Evolutionary conservation across 164 flowering plant species (phyloP).

Genomic region (Berberis vulgaris): DNA sequence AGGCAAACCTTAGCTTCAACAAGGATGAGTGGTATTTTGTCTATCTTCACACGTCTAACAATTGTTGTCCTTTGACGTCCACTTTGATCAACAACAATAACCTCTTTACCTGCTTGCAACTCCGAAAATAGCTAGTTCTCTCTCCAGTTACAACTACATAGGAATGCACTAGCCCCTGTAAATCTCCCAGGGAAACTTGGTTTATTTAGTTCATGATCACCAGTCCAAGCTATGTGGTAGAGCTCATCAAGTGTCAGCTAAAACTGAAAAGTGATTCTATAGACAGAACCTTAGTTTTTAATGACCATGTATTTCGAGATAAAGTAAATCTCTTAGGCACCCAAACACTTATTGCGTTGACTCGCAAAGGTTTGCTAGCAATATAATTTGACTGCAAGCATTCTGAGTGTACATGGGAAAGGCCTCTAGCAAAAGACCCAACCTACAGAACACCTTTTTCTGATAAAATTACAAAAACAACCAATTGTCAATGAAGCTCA

Average conservation of each 20-base stretch:
- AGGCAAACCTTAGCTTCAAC: conserved; percentile 73
- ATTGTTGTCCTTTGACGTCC: conserved; percentile 69
- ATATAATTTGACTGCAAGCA: too few species aligned
- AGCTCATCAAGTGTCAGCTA: neutral
- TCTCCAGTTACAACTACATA: conserved; percentile 88
- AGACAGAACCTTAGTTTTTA: too few species aligned
- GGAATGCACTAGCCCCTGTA: conserved; percentile 89
- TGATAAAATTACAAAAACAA: neutral
- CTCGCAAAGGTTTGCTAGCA: conserved; percentile 63
- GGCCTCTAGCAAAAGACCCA: conserved; percentile 18
- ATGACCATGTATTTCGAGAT: too few species aligned
- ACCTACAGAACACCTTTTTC: conserved; percentile 33
- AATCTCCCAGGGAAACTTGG: conserved; percentile 6
- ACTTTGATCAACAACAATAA: conserved; percentile 60
- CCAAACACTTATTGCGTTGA: conserved; percentile 67
- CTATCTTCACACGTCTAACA: conserved; percentile 89
- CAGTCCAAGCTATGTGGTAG: too few species aligned
- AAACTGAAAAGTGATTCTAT: neutral
- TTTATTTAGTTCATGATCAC: neutral
- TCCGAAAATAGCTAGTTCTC: conserved; percentile 80
- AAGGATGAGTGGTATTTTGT: conserved; percentile 69
- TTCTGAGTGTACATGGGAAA: too few species aligned
- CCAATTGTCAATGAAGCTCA: too few species aligned
- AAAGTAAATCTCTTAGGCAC: too few species aligned
- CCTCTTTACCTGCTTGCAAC: conserved; percentile 70